These are phyloP conservation scores for Lagenidium giganteum DNA, from an alignment of 352 stramenopile genomes.

Conservation along the genomic window DNA sequence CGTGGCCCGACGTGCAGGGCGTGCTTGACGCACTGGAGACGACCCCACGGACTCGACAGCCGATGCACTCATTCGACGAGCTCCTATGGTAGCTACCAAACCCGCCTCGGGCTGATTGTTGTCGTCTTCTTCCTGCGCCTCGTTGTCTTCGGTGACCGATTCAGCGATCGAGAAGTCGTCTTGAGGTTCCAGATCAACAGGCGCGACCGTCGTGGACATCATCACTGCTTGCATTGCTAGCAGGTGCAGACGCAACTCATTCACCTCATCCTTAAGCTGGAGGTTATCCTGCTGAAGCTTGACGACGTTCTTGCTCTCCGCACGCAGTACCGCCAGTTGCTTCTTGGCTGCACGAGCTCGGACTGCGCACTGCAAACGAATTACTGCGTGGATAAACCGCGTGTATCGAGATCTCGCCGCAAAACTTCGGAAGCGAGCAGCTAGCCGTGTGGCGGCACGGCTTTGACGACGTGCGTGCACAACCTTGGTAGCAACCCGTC, in stretches of 20 bases:
- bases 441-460: slow-evolving; percentile 29
- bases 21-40: background rate
- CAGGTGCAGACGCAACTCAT: slow-evolving; percentile 39
- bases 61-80: no score
- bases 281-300: slow-evolving; percentile 62
- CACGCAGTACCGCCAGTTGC: slow-evolving; percentile 27
- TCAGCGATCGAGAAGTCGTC: no score
- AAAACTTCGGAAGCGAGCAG: slow-evolving; percentile 27
- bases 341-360: slow-evolving; percentile 31
- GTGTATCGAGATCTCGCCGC: slow-evolving; percentile 23
- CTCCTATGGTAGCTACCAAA: no score
- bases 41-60: no score
- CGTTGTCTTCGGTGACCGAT: no score
- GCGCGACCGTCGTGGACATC: no score
- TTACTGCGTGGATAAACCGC: slow-evolving; percentile 23
- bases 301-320: slow-evolving; percentile 51
- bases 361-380: slow-evolving; percentile 43
- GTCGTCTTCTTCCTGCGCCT: no score
- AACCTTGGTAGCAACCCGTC: slow-evolving; percentile 19
- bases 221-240: slow-evolving; percentile 25
- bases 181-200: no score
- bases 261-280: slow-evolving; percentile 48
- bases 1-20: background rate
- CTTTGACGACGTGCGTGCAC: slow-evolving; percentile 33
- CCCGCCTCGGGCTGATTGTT: no score